Base-by-base conservation (phyloP, 1,139 yeast species). In the Candida tetrigidarum region DNA sequence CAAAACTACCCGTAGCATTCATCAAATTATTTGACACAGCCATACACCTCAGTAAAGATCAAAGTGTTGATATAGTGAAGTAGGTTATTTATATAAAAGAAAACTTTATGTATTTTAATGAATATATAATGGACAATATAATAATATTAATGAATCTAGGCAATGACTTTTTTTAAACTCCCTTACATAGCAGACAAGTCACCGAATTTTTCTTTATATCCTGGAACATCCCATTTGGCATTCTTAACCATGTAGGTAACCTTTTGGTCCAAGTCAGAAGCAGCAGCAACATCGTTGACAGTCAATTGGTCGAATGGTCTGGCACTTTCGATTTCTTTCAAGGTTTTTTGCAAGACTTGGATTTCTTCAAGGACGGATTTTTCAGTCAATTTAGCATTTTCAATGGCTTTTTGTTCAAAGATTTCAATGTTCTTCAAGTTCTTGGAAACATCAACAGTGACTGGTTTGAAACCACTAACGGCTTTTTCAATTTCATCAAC, bases 221-320 rank as follows among this genome's bases (percentile, higher is more conserved):
- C 97, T 61, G 99, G 98, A 59, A 92, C 96, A 64, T 89, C 91
- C 96, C 97, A 92, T 78, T 89, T 88, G 73, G 97, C 97, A 81
- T 91, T 86, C 83, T 86, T 84, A 63, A 93, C 92, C 95, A 93
- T 86, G 75, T 90, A 90, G 64, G 79, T 81, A 59, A 92, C 97
- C 86, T 93, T 93, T 62, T 89, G 93, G 65, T 92, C 97, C 69
- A 93, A 87, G 71, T 93, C 98, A 60, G 99, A 97, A 76, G 93
- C 88, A 53, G 97, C 98, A 78, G 84, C 83, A 57, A 93, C 88
- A 60, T 93, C 99, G 53, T 91, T 97, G 50, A 92, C 93, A 45
- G 97, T 92, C 69, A 93, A 84, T 76, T 93, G 93, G 68, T 90
- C 97, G 64, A 93, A 92, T 62, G 99, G 97, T 80, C 98, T 89